Conservation (phyloP, 495 filamentous ascomycete genomes). For the Aspergillus bridgeri region DNA sequence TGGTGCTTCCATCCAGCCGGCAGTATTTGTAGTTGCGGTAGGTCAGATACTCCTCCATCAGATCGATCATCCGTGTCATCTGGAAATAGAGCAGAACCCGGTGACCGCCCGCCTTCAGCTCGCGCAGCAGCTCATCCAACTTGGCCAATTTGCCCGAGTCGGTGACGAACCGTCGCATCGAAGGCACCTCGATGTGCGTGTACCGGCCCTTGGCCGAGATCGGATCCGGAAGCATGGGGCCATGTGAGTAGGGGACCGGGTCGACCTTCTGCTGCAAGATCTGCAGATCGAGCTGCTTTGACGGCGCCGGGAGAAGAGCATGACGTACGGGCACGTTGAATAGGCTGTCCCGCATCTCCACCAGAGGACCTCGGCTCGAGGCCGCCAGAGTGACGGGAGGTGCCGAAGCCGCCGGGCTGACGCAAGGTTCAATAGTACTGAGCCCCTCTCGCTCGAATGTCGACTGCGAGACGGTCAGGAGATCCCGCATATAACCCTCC, state of each 20-base stretch:
- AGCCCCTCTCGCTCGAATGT: slow-evolving; percentile 68
- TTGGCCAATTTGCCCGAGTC: slow-evolving; percentile 95
- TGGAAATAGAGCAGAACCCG: slow-evolving; percentile 99
- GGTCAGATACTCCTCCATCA: slow-evolving; percentile 98
- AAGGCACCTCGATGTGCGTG: slow-evolving; percentile 87
- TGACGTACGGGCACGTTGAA: slow-evolving; percentile 77
- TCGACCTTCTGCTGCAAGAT: slow-evolving; percentile 69
- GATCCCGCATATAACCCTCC: slow-evolving; percentile 66
- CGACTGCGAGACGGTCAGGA: slow-evolving; percentile 75
- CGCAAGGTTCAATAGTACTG: slow-evolving; percentile 72
- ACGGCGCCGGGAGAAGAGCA: slow-evolving; percentile 63
- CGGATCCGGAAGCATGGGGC: slow-evolving; percentile 67
- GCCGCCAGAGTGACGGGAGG: slow-evolving; percentile 81
- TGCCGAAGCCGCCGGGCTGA: slow-evolving; percentile 70
- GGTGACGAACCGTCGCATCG: slow-evolving; percentile 98
- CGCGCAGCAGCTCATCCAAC: slow-evolving; percentile 78
- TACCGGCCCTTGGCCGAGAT: slow-evolving; percentile 76
- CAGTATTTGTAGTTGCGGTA: slow-evolving; percentile 99
- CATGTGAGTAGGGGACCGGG: slow-evolving; percentile 56
- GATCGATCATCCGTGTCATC: slow-evolving; percentile 99
- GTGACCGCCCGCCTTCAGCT: slow-evolving; percentile 88
- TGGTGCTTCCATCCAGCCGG: slow-evolving; percentile 94
- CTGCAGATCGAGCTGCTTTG: slow-evolving; percentile 62
- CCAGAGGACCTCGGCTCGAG: slow-evolving; percentile 60
- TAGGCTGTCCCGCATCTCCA: slow-evolving; percentile 68